Conservation (phyloP, 768 basidiomycete genomes). For the Neoboletus subvelutipes region DNA sequence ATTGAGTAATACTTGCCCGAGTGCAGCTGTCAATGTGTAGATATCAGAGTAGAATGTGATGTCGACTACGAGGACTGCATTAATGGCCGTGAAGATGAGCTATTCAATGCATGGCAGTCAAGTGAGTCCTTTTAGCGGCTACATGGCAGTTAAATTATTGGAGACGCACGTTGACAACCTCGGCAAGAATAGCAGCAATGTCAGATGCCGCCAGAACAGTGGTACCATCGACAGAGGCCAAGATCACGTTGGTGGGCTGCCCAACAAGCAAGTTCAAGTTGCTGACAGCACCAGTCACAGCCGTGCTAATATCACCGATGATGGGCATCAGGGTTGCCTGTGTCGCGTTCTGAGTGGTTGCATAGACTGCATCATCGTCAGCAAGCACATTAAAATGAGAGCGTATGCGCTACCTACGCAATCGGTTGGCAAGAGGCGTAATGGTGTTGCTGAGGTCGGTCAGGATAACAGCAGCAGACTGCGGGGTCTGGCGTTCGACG, state of each 20-base stretch:
- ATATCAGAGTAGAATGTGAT: not conserved
- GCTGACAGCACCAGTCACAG: slow-evolving; percentile 6
- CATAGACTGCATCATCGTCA: slow-evolving; percentile 9
- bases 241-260: not conserved
- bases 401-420: slow-evolving; percentile 3
- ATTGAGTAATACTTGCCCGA: not conserved
- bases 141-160: not conserved
- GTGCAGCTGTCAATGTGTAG: not conserved
- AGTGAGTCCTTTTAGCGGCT: not conserved
- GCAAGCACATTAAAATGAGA: not conserved
- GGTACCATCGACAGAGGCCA: slow-evolving; percentile 8
- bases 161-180: slow-evolving; percentile 5
- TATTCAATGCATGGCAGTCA: not conserved
- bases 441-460: slow-evolving; percentile 1
- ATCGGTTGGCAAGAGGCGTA: slow-evolving; percentile 6
- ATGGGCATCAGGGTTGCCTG: slow-evolving; percentile 4
- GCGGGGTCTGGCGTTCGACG: slow-evolving; percentile 1
- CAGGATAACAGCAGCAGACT: slow-evolving; percentile 9
- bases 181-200: slow-evolving; percentile 5
- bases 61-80: not conserved
- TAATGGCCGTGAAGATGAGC: slow-evolving; percentile 8
- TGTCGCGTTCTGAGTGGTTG: slow-evolving; percentile 12
- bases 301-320: slow-evolving; percentile 4
- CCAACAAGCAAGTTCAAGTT: slow-evolving; percentile 5
- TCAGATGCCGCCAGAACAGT: not conserved